These are phyloP conservation scores for Trypanosoma rangeli DNA, from an alignment of 208 protist species.

Conservation along the genomic window DNA sequence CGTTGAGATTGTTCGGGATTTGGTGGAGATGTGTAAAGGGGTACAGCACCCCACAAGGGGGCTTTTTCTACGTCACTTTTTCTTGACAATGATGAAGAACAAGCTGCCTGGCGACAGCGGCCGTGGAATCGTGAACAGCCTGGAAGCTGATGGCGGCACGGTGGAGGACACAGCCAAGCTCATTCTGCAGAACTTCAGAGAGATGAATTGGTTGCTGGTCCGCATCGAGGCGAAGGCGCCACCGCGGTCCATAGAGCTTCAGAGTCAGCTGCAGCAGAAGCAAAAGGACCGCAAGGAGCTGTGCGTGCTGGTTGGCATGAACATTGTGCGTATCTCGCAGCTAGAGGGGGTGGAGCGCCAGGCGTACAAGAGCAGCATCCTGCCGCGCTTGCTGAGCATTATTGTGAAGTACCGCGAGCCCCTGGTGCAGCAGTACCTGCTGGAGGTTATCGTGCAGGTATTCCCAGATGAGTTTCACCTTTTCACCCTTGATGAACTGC, in stretches of 20 bases:
- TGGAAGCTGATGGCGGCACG: slow-evolving; percentile 52
- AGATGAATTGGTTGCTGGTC: slow-evolving; percentile 99
- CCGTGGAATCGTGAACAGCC: slow-evolving; percentile 25
- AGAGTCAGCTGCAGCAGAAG: slow-evolving; percentile 32
- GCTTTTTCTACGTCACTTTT: slow-evolving; percentile 98
- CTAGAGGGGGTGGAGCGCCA: slow-evolving; percentile 93
- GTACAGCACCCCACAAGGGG: slow-evolving; percentile 99
- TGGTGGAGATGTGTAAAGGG: slow-evolving; percentile 99
- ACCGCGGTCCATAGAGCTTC: slow-evolving; percentile 13
- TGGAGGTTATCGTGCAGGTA: slow-evolving; percentile 98
- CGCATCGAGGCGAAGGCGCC: slow-evolving; percentile 96
- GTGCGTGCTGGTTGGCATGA: slow-evolving; percentile 96
- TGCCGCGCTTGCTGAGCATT: slow-evolving; percentile 89
- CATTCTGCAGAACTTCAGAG: slow-evolving; percentile 97
- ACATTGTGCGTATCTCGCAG: slow-evolving; percentile 95
- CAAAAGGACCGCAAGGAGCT: slow-evolving; percentile 96
- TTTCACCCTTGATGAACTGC: slow-evolving; percentile 86
- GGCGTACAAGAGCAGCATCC: slow-evolving; percentile 87
- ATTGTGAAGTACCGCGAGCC: slow-evolving; percentile 95
- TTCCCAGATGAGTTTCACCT: slow-evolving; percentile 99
- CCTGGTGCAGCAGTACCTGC: slow-evolving; percentile 98
- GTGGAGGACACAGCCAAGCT: slow-evolving; percentile 94
- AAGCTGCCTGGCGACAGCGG: slow-evolving; percentile 95
- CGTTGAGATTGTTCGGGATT: slow-evolving; percentile 95
- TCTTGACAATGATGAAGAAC: slow-evolving; percentile 95